A percentile compares a stretch with the other conserved stretches of the same genome.
These are phyloP conservation scores for Thelephora terrestris DNA, from an alignment of 1,284 basidiomycete species.

Conservation along the genomic window DNA sequence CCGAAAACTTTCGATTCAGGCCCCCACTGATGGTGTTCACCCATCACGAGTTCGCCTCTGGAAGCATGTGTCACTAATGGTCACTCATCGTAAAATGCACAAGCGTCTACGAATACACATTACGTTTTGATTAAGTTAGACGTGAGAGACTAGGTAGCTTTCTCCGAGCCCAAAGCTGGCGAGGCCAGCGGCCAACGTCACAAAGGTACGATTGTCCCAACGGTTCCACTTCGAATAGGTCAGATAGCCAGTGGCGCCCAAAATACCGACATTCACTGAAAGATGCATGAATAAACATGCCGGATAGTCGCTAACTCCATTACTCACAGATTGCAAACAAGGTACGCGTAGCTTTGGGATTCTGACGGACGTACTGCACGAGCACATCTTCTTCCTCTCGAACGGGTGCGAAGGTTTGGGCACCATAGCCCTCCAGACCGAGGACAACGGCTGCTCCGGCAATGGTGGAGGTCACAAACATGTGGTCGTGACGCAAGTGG, in stretches of 20 bases:
- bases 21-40: too few species aligned
- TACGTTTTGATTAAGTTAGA: too few species aligned
- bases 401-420: slow-evolving; percentile 34
- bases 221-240: slow-evolving; percentile 62
- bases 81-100: too few species aligned
- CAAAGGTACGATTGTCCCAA: slow-evolving; percentile 66
- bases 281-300: not conserved
- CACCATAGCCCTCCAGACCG: slow-evolving; percentile 49
- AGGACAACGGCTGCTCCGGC: slow-evolving; percentile 48
- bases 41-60: too few species aligned
- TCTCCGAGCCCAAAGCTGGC: slow-evolving; percentile 58
- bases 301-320: not conserved
- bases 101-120: too few species aligned
- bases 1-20: too few species aligned
- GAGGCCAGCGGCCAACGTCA: slow-evolving; percentile 54
- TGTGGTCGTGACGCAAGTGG: slow-evolving; percentile 50
- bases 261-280: slow-evolving; percentile 57
- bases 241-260: slow-evolving; percentile 61
- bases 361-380: slow-evolving; percentile 56
- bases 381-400: slow-evolving; percentile 51
- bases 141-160: slow-evolving; percentile 23
- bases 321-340: slow-evolving; percentile 52
- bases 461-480: slow-evolving; percentile 41
- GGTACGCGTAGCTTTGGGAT: slow-evolving; percentile 23
- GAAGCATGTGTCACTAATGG: too few species aligned